phyloP scores from a whole-genome alignment of 202 grass and related monocot species.

The Panicum virgatum region DNA sequence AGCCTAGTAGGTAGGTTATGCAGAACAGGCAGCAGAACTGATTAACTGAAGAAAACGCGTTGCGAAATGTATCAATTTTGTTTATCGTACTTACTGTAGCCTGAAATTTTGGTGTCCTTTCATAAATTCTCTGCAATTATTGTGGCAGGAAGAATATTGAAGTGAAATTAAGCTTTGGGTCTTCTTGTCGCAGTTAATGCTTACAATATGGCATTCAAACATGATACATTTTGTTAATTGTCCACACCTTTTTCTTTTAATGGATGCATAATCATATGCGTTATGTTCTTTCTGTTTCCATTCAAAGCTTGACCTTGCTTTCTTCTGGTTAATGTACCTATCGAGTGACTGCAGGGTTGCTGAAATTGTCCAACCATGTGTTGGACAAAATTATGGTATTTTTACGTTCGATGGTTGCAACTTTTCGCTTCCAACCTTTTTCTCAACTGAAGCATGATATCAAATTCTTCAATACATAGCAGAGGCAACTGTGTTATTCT shows the following conservation, averaged over 20 bases:
- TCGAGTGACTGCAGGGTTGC: background rate
- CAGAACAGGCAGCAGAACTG: background rate
- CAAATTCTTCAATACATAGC: background rate
- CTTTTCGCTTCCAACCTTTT: background rate
- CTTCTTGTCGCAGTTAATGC: background rate
- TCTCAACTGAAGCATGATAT: background rate
- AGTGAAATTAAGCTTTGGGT: background rate
- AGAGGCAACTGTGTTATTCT: background rate
- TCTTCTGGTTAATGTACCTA: background rate
- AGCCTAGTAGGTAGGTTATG: background rate
- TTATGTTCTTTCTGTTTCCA: background rate
- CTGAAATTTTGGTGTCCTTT: background rate
- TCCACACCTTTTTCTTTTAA: background rate
- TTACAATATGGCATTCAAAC: background rate
- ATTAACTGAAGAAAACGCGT: background rate
- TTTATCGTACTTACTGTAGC: background rate
- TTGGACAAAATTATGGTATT: constrained; percentile 2
- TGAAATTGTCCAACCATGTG: constrained; percentile 17
- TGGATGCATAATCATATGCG: background rate
- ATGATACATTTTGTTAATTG: background rate
- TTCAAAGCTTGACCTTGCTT: constrained; percentile 19
- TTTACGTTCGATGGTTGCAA: background rate
- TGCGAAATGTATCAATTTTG: background rate
- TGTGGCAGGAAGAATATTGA: background rate
- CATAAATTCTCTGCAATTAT: background rate